phyloP scores from a whole-genome alignment of 441 rosid genomes.

The Populus hybrid region DNA sequence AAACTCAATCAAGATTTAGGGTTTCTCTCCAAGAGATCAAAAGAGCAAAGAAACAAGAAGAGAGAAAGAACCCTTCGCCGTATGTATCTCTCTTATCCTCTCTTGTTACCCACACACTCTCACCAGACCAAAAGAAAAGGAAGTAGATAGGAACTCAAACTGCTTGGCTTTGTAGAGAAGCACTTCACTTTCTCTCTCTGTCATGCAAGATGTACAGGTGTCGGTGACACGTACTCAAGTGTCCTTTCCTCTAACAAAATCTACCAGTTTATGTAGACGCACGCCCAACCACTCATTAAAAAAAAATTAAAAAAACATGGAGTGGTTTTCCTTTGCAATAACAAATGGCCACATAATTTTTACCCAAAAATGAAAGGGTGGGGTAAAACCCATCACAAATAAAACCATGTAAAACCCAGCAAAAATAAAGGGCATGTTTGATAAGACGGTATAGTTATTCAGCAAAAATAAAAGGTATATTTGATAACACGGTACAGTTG shows the following conservation, averaged over 20 bases:
- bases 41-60: not conserved
- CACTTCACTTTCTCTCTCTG: conserved; percentile 21
- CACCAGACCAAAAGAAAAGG: not conserved
- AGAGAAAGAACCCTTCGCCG: not conserved
- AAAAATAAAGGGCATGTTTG: not conserved
- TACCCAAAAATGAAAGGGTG: not conserved
- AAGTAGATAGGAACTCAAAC: not conserved
- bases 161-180: not conserved
- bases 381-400: not conserved
- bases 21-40: not conserved
- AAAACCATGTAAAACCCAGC: too few species aligned
- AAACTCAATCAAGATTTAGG: not conserved
- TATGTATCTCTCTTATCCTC: not conserved
- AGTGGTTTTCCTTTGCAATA: too few species aligned
- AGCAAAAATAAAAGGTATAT: too few species aligned
- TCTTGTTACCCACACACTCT: not conserved
- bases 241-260: conserved; percentile 28
- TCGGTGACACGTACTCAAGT: conserved; percentile 35
- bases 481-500: too few species aligned
- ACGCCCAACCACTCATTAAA: conserved; percentile 3
- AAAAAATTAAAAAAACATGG: too few species aligned
- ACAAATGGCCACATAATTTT: too few species aligned
- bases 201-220: conserved; percentile 58
- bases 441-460: too few species aligned
- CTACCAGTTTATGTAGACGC: conserved; percentile 15